These are phyloP conservation scores for Tolypocladium tundrense DNA, from an alignment of 2,329 filamentous ascomycete genomes.

Conservation along the genomic window DNA sequence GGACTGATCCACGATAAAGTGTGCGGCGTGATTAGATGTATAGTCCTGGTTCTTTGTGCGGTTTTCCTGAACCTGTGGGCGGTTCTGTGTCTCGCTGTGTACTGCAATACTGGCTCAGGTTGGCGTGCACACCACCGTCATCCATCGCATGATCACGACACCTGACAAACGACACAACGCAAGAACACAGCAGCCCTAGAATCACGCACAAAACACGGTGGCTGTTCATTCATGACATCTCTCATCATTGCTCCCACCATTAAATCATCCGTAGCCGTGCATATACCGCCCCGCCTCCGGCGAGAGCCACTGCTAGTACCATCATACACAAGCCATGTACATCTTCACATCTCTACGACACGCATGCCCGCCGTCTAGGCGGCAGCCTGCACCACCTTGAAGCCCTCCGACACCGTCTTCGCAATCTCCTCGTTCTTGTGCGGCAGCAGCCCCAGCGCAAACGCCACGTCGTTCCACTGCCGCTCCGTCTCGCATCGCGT, in stretches of 20 bases:
- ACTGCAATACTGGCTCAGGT: too few species aligned
- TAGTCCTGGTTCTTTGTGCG: too few species aligned
- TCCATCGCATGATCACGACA: neutral
- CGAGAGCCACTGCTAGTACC: too few species aligned
- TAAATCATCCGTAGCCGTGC: neutral
- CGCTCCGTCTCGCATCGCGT: constrained; percentile 80
- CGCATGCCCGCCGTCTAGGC: constrained; percentile 28
- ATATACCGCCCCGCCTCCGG: neutral
- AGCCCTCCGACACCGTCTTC: constrained; percentile 66
- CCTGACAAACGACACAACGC: neutral
- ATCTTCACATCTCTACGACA: neutral
- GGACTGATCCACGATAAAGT: neutral
- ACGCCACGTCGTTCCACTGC: constrained; percentile 97
- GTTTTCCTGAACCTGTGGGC: too few species aligned
- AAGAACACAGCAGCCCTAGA: neutral
- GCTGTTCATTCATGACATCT: neutral
- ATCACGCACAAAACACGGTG: neutral
- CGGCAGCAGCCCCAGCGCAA: constrained; percentile 76
- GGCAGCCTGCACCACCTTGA: constrained; percentile 56
- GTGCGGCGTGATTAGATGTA: too few species aligned
- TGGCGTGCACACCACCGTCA: neutral
- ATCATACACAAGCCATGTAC: neutral
- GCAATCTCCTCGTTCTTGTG: constrained; percentile 89
- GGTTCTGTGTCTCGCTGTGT: too few species aligned
- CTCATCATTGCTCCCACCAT: neutral